phyloP scores from a whole-genome alignment of 805 yeast species.

The Teunomyces gatunensis region DNA sequence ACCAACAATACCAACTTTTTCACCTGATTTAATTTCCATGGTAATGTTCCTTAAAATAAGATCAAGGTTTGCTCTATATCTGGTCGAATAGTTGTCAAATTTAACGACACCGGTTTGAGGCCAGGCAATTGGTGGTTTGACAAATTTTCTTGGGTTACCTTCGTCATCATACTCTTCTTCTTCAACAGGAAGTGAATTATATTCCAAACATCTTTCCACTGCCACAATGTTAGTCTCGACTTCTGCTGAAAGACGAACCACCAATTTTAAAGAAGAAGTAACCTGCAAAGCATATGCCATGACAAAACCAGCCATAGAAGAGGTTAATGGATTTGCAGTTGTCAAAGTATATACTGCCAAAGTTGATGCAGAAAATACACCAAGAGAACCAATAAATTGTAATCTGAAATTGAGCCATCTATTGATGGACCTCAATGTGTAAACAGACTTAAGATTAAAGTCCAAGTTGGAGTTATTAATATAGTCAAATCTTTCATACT shows the following conservation, averaged over 20 bases:
- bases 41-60: slow-evolving; percentile 15
- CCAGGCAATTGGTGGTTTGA: slow-evolving; percentile 67
- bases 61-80: slow-evolving; percentile 21
- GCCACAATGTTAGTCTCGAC: slow-evolving; percentile 65
- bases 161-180: slow-evolving; percentile 21
- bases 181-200: slow-evolving; percentile 47
- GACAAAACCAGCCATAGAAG: slow-evolving; percentile 64
- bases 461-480: slow-evolving; percentile 22
- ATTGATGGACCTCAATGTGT: slow-evolving; percentile 19
- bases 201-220: slow-evolving; percentile 67
- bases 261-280: slow-evolving; percentile 50
- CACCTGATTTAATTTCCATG: slow-evolving; percentile 17
- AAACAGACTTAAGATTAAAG: slow-evolving; percentile 16
- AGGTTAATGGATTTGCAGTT: slow-evolving; percentile 42
- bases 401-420: slow-evolving; percentile 28
- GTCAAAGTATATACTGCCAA: slow-evolving; percentile 42
- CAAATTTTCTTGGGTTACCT: slow-evolving; percentile 74
- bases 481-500: slow-evolving; percentile 20
- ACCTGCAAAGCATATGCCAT: slow-evolving; percentile 64
- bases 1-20: slow-evolving; percentile 26
- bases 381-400: slow-evolving; percentile 21
- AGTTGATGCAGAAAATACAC: slow-evolving; percentile 28
- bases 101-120: slow-evolving; percentile 68
- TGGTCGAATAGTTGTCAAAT: slow-evolving; percentile 39
- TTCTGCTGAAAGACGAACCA: slow-evolving; percentile 62